These are phyloP conservation scores for Aspergillus coremiiformis DNA, from an alignment of 495 filamentous ascomycete genomes.

Conservation along the genomic window DNA sequence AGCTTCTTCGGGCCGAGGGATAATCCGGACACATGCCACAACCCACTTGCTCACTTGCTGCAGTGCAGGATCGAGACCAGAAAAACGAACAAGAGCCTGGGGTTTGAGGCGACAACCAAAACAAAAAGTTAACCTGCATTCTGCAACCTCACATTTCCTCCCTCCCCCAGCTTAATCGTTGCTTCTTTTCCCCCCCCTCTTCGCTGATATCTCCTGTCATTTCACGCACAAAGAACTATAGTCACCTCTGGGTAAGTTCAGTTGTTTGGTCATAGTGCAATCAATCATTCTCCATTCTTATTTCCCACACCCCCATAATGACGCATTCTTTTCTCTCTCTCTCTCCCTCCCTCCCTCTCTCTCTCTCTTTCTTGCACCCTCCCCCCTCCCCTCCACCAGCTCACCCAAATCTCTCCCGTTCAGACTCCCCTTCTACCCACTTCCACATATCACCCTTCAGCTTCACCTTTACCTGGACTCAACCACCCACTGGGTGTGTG, in stretches of 20 bases:
- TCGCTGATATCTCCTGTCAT: neutral
- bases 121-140: neutral
- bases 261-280: conserved; percentile 2
- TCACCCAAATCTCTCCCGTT: no score
- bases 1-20: conserved; percentile 13
- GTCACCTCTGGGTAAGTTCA: conserved; percentile 8
- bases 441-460: neutral
- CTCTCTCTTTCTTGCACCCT: neutral
- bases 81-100: conserved; percentile 11
- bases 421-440: no score
- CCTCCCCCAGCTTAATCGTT: neutral
- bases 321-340: conserved; percentile 28
- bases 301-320: conserved; percentile 27
- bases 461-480: neutral
- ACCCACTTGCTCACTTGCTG: no score
- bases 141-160: neutral
- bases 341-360: conserved; percentile 13
- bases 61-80: conserved; percentile 23
- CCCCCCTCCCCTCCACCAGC: neutral
- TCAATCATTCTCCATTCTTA: conserved; percentile 3
- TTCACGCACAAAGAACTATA: no score
- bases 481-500: neutral
- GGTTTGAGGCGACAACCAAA: conserved; percentile 9
- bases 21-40: conserved; percentile 15
- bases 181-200: neutral